phyloP scores from a whole-genome alignment of 352 stramenopile species.

The Pythium brachiatum region DNA sequence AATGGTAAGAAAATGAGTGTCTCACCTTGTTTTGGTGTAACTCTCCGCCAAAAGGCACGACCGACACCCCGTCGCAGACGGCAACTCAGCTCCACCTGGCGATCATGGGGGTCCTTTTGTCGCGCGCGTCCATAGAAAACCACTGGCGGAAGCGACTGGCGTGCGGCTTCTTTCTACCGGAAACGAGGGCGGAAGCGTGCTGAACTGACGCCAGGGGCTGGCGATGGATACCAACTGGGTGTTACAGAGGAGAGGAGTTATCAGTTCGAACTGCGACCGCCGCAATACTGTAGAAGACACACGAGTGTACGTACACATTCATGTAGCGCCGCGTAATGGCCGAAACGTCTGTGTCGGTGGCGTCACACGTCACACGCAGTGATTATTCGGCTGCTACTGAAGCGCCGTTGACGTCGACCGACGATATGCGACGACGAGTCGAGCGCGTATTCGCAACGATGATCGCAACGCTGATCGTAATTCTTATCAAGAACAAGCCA shows the following conservation, averaged over 20 bases:
- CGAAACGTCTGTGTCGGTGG: not conserved
- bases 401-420: not conserved
- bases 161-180: slow-evolving; percentile 1
- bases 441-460: not conserved
- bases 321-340: not conserved
- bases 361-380: not conserved
- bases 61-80: not conserved
- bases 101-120: not conserved
- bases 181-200: not conserved
- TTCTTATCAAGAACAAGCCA: not conserved
- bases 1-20: not conserved
- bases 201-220: not conserved
- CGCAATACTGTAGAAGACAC: too few relatives aligned
- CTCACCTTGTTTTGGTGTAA: not conserved
- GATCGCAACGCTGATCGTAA: not conserved
- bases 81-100: not conserved
- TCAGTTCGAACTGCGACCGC: not conserved
- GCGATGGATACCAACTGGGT: not conserved
- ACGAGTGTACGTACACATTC: too few relatives aligned
- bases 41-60: not conserved
- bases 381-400: not conserved
- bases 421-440: not conserved
- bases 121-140: not conserved
- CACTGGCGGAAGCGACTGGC: not conserved
- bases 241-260: not conserved